These are phyloP conservation scores for Podospora conica DNA, from an alignment of 495 filamentous ascomycete species.

Conservation along the genomic window DNA sequence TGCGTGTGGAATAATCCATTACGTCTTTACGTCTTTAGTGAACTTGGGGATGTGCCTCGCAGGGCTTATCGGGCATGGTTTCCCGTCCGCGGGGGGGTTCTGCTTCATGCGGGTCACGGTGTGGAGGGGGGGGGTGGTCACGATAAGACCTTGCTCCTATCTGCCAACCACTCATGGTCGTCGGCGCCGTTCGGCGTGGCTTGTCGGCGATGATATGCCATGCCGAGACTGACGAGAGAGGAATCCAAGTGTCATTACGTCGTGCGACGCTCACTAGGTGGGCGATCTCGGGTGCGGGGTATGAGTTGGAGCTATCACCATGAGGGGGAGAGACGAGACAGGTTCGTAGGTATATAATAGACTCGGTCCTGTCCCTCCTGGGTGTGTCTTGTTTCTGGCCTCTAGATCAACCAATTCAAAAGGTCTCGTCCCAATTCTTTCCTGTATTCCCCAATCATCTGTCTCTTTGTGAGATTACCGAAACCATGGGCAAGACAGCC, in stretches of 20 bases:
- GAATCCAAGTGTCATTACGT: slow-evolving; percentile 2
- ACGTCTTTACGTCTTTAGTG: not conserved
- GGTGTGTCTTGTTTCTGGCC: not conserved
- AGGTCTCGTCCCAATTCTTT: not conserved
- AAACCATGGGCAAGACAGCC: slow-evolving; percentile 25
- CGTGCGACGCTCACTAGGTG: not conserved
- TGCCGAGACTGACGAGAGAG: not conserved
- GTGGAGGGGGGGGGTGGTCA: not conserved
- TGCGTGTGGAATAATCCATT: not conserved
- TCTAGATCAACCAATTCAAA: not conserved
- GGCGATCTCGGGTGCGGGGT: slow-evolving; percentile 2
- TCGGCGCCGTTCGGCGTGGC: not conserved
- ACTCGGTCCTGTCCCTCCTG: not conserved
- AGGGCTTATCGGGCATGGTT: not conserved
- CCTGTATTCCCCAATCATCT: not conserved
- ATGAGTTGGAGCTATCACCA: not conserved
- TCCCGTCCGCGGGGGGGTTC: not conserved
- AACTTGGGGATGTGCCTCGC: not conserved
- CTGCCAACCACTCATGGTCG: not conserved
- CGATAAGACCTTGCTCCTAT: not conserved
- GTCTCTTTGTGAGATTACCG: not conserved
- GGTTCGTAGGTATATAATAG: too few relatives aligned
- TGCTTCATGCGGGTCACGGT: not conserved
- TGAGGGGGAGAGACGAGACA: not conserved
- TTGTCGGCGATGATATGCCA: not conserved